Conservation (phyloP, 495 filamentous ascomycete genomes). For the Chaetomidium leptoderma region DNA sequence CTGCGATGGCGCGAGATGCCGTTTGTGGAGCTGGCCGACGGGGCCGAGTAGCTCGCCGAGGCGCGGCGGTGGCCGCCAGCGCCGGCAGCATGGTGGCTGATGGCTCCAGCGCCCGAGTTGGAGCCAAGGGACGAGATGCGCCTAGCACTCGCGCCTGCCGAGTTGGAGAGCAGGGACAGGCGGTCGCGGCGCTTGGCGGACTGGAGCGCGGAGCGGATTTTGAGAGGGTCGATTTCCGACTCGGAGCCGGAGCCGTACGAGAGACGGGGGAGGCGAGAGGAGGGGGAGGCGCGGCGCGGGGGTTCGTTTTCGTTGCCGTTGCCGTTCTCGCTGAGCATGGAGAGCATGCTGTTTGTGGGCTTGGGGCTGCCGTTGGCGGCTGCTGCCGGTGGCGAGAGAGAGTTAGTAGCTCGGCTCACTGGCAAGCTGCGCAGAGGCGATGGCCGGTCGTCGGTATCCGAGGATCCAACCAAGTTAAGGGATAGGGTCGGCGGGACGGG, state of each 20-base stretch:
- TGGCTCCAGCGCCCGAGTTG: neutral
- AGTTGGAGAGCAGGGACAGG: slow-evolving; percentile 32
- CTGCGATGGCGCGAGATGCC: slow-evolving; percentile 44
- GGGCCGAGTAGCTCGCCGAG: slow-evolving; percentile 32
- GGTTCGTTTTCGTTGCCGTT: slow-evolving; percentile 31
- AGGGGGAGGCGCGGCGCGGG: slow-evolving; percentile 14
- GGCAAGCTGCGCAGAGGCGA: slow-evolving; percentile 45
- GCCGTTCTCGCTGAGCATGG: slow-evolving; percentile 41
- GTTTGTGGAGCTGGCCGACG: slow-evolving; percentile 37
- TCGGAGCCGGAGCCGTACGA: slow-evolving; percentile 32
- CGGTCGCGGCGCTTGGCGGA: slow-evolving; percentile 42
- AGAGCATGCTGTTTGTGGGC: slow-evolving; percentile 12
- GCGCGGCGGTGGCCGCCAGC: slow-evolving; percentile 22
- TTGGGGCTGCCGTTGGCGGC: slow-evolving; percentile 25
- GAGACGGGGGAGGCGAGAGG: slow-evolving; percentile 10
- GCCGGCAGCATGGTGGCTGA: slow-evolving; percentile 12
- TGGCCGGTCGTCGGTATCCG: slow-evolving; percentile 62
- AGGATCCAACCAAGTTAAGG: slow-evolving; percentile 58
- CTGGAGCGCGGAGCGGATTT: slow-evolving; percentile 45
- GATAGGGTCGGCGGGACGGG: slow-evolving; percentile 61
- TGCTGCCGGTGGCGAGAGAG: slow-evolving; percentile 33
- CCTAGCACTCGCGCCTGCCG: slow-evolving; percentile 26
- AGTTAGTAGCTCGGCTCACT: slow-evolving; percentile 39
- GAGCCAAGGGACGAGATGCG: slow-evolving; percentile 37
- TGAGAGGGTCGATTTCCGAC: slow-evolving; percentile 45